A percentile compares a stretch with the other conserved stretches of the same genome.
Conservation (phyloP, 140 eudicot genomes). For the Oenanthe javanica region DNA sequence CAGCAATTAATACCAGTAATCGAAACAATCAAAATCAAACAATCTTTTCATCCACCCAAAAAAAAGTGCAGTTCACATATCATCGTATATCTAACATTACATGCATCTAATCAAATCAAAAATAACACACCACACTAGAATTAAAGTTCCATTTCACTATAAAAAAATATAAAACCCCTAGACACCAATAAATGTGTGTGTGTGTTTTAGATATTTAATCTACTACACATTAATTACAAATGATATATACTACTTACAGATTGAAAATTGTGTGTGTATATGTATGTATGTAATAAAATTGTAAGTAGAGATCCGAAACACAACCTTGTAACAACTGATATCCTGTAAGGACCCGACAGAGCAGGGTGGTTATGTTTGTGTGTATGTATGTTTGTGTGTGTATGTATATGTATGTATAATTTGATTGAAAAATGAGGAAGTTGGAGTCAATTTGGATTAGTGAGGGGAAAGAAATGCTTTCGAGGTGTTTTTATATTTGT, state of each 20-base stretch:
- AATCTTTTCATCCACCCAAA: not conserved
- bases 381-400: too few species aligned
- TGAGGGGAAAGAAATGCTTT: not conserved
- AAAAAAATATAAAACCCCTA: not conserved
- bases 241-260: too few species aligned
- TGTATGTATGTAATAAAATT: not conserved
- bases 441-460: slow-evolving; percentile 6
- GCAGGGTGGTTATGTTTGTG: not conserved
- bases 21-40: not conserved
- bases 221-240: too few species aligned
- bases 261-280: too few species aligned
- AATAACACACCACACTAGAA: too few species aligned
- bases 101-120: not conserved
- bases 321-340: not conserved
- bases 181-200: not conserved
- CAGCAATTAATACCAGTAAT: not conserved
- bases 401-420: not conserved
- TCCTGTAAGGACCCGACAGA: not conserved
- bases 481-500: not conserved
- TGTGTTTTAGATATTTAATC: too few species aligned
- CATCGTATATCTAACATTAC: not conserved
- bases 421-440: not conserved
- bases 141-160: not conserved
- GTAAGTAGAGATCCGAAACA: not conserved
- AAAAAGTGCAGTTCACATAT: not conserved